Evolutionary conservation across 2,329 filamentous ascomycete genomes (phyloP), one percentile per base, ranked within the genome.

Genomic region (Colletotrichum paranaense): DNA sequence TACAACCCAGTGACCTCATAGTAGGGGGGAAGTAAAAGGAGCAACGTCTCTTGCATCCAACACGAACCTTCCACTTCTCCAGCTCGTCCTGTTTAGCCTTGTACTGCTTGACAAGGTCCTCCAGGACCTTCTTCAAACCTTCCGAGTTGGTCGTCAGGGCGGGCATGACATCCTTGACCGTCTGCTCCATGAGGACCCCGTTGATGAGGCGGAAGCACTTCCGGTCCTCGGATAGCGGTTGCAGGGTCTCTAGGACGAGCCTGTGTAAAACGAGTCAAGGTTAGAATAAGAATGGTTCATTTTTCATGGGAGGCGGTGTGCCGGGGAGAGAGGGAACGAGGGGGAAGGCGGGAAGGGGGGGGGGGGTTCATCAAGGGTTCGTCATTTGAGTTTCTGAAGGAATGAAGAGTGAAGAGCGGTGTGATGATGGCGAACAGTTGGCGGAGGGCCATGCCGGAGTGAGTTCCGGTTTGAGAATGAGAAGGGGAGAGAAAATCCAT

Each of bases 131-230:
- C 85, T 93, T 97, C 81, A 99, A 82, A 1, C 97, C 96, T 75
- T 98, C 96, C 30, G 95, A 94, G 82, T 99, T 98, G 24, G 95
- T 98, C 85, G 95, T 93, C 74, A 99, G 88, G 30, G 95, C 94
- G 6, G 97, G 97, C 68, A 97, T 88, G 14, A 99, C 94, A 82
- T 98, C 97, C 83, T 95, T 89, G 77, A 99, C 94, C 19, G 96
- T 98, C 78, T 95, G 90, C 86, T 99, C 97, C 67, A 98, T 94
- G 72, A 99, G 87, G 28, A 98, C 95, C 58, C 97, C 97, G 83
- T 99, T 98, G 83, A 99, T 97, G 90, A 99, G 95, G 78, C 97
- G 95, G 86, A 98, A 99, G 85, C 96, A 98, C 86, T 98, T 99
- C 79, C 97, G 94, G 77, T 97, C 93, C 76, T 88, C 89, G 1